Base-by-base conservation (phyloP, 768 basidiomycete species). In the Macrolepiota fuliginosa region DNA sequence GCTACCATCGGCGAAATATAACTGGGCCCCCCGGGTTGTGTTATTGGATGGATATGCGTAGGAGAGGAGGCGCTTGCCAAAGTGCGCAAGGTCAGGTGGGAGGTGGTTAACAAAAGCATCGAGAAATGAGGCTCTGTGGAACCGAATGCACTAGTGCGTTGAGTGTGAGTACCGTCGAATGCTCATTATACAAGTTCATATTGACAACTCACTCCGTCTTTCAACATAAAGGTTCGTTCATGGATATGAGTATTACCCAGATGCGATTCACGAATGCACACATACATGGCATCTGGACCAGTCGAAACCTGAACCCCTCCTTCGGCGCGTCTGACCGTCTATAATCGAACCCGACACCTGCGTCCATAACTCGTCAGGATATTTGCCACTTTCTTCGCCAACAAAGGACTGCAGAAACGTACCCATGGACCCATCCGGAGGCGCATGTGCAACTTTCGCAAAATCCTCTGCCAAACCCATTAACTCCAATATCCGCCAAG, bases 101-200 rank as follows among this genome's bases (percentile, higher is more conserved):
- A 87, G 72, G 60, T 76, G 71, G 24, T 73, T 68, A 12, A 88
- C 74, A 40, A 89, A 72, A 10, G 78, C 76, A 29, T 71, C 66
- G 53, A 86, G 83, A 63, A 88, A 85, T 62, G 85, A 83, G n/a
- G 83, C 79, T 29, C 87, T 80, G 66, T 87, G 86, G 58, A 88
- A 32, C 37, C 45, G 46, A 35, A 50, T 36, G 19, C 27, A 58
- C 45, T 17, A 25, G 13, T 19, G 19, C 36, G 37, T 51, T 64
- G 15, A 29, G 71, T 73, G 66, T 74, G 17, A 39, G 15, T 25
- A 22, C 6, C 11, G 13, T 46, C 6, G 22, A 5, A 13, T 17
- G 24, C 25, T n/a, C n/a, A n/a, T n/a, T 25, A 15, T 19, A 49
- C 63, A 10, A 76, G 68, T 4, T 76, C n/a, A 52, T 53, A 3